Percentiles rank a stretch among this genome's conserved stretches.
Conservation (phyloP, 805 yeast genomes). For the Pichia kluyveri region DNA sequence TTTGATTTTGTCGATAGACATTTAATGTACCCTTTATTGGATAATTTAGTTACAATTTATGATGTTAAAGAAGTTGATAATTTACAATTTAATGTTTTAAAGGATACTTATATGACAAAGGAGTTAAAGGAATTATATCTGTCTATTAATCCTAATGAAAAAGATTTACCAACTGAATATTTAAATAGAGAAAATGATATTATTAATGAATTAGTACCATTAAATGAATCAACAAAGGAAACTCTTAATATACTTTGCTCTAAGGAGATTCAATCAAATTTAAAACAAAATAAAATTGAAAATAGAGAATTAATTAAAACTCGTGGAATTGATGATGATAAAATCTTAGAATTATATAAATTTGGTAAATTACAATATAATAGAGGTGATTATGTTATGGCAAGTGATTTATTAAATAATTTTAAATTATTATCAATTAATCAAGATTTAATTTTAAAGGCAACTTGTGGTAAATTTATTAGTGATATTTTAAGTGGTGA, state of each 20-base stretch:
- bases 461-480: constrained; percentile 66
- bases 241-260: constrained; percentile 37
- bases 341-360: constrained; percentile 42
- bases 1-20: constrained; percentile 56
- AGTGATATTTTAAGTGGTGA: constrained; percentile 45
- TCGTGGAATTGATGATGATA: constrained; percentile 38
- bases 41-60: constrained; percentile 12
- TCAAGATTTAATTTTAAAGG: constrained; percentile 39
- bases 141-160: constrained; percentile 30
- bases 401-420: constrained; percentile 48
- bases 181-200: constrained; percentile 31
- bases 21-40: constrained; percentile 33
- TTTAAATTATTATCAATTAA: constrained; percentile 48
- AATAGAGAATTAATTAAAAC: constrained; percentile 38
- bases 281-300: constrained; percentile 47
- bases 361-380: constrained; percentile 56
- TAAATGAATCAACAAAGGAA: constrained; percentile 35
- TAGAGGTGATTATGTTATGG: constrained; percentile 53
- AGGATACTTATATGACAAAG: constrained; percentile 48
- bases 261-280: constrained; percentile 41
- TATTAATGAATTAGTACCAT: constrained; percentile 28
- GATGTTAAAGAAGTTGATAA: constrained; percentile 35
- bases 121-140: constrained; percentile 38
- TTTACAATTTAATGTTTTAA: constrained; percentile 43
- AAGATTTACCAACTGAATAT: constrained; percentile 32